Evolutionary conservation across 1,284 basidiomycete species (phyloP).

Genomic region (Fomitopsis palustris): DNA sequence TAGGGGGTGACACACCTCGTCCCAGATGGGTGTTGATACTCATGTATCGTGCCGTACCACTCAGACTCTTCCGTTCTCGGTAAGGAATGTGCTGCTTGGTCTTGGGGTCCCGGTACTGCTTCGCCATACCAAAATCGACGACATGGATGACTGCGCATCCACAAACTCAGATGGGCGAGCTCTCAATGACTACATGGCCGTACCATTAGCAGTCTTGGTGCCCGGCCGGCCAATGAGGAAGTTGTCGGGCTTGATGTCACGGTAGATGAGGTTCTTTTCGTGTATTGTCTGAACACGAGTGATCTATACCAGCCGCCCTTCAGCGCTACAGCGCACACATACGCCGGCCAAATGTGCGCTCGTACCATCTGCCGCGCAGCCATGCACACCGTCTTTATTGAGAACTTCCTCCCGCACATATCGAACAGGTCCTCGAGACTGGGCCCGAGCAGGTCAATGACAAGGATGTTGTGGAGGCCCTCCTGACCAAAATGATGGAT

Average conservation of each 20-base stretch:
- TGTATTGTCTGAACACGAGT: conserved; percentile 93
- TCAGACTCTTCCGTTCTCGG: conserved; percentile 90
- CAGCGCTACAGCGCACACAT: background rate
- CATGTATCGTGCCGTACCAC: conserved; percentile 94
- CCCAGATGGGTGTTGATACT: conserved; percentile 96
- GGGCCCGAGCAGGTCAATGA: conserved; percentile 93
- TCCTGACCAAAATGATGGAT: conserved; percentile 98
- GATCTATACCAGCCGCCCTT: conserved; percentile 44
- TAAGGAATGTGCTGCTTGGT: conserved; percentile 98
- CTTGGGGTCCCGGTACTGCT: conserved; percentile 96
- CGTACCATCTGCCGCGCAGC: conserved; percentile 93
- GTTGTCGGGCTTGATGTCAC: conserved; percentile 98
- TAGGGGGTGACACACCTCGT: conserved; percentile 54
- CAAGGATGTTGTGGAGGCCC: conserved; percentile 95
- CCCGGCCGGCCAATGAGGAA: conserved; percentile 91
- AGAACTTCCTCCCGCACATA: conserved; percentile 94
- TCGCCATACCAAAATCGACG: conserved; percentile 97
- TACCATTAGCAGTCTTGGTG: conserved; percentile 81
- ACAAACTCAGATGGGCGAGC: background rate
- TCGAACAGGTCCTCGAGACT: conserved; percentile 94
- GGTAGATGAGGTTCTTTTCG: conserved; percentile 96
- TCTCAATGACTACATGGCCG: conserved; percentile 19
- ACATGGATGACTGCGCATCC: conserved; percentile 43
- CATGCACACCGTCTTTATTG: conserved; percentile 96
- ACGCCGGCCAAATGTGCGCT: conserved; percentile 10